Evolutionary conservation across 164 flowering plant genomes (phyloP), one percentile per base, ranked within the genome.

Genomic region (Buxus sempervirens): DNA sequence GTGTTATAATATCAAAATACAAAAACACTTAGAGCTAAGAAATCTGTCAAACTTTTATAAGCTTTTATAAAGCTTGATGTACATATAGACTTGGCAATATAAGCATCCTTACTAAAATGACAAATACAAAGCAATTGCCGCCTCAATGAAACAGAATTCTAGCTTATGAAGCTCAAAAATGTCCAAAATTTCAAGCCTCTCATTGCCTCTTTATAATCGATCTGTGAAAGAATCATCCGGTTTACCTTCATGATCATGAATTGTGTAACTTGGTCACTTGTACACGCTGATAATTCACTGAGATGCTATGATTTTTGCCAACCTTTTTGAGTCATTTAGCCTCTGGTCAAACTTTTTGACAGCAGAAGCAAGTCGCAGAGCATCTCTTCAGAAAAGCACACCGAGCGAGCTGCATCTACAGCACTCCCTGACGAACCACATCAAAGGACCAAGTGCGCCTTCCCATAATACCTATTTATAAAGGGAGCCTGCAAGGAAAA

Each of bases 391-490:
- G 16, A 19, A 9, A 19, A 49, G 4, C 2, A 9, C 18, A 49
- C 10, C 19, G 16, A 18, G 7, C 19, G 22, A 18, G 55, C 22
- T 4, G 21, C 18, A 13, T 53, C 8, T 19, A 21, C n/a, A 53
- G n/a, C 55, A 1, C 55, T 48, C 53, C 2, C 22, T 16, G 7
- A 53, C 7, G n/a, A 53, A 19, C 55, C 55, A 5, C 55, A 53
- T 53, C 55, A 53, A 3, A 53, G 21, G 22, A 53, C 22, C 55
- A 18, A 18, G 55, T 53, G 55, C 7, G 55, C 55, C 55, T 53
- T 53, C 55, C 55, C 55, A 8, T 53, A 53, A 53, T 53, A 53
- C 55, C 55, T 53, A 53, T 53, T 53, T 16, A 53, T 53, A 53
- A 53, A 20, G 55, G 55, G 55, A 53, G 55, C 55, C 55, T 53